Evolutionary conservation across 192 early-diverging fungal species (phyloP).

Genomic region (Coemansia sp.): DNA sequence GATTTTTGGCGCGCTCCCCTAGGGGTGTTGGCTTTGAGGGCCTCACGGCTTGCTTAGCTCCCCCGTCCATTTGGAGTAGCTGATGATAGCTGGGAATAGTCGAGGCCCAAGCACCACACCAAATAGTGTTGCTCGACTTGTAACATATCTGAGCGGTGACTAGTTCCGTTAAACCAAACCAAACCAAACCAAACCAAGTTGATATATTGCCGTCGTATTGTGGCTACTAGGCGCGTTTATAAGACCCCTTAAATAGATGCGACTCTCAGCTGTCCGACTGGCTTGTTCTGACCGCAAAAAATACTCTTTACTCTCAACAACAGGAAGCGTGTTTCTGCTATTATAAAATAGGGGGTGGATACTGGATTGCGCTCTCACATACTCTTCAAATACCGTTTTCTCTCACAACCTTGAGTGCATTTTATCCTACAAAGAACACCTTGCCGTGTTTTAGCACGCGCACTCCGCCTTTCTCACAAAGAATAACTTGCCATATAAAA

Average conservation of each 20-base stretch:
- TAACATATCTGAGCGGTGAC: slow-evolving; percentile 21
- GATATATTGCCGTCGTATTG: background rate
- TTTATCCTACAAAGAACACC: background rate
- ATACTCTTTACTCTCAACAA: no score
- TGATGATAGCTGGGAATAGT: slow-evolving; percentile 24
- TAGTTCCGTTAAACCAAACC: slow-evolving; percentile 6
- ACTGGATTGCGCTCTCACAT: no score
- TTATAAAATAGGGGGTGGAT: no score
- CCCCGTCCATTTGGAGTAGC: background rate
- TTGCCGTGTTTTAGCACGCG: background rate
- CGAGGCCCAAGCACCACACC: slow-evolving; percentile 20
- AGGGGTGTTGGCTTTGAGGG: slow-evolving; percentile 22
- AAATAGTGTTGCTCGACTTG: slow-evolving; percentile 23
- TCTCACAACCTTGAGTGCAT: no score
- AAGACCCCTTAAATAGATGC: no score
- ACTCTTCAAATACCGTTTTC: no score
- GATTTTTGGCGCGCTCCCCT: slow-evolving; percentile 15
- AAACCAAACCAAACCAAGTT: no score
- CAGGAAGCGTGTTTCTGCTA: no score
- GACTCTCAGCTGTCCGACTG: no score
- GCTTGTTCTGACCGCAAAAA: no score
- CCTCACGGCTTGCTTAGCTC: slow-evolving; percentile 20
- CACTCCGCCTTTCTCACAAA: background rate
- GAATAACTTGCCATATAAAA: background rate
- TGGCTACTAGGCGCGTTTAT: no score